A percentile compares a stretch with the other conserved stretches of the same genome.
These are phyloP conservation scores for Chlorella vulgaris DNA, from an alignment of 139 green algal genomes.

Conservation along the genomic window DNA sequence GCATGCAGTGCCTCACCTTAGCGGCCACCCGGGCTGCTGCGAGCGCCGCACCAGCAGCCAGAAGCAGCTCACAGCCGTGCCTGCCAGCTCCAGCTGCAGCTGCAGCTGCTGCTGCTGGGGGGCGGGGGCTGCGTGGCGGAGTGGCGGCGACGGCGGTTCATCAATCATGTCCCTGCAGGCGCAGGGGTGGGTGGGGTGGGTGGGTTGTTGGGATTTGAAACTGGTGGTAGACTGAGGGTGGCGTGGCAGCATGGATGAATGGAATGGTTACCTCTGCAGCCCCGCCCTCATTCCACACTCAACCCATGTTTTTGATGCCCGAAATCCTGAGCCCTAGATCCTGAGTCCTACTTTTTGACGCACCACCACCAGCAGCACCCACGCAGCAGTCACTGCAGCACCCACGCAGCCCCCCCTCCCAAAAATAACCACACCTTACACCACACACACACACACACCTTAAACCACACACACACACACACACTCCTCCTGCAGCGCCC, in stretches of 20 bases:
- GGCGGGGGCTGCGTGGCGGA: no score
- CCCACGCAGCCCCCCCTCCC: neutral
- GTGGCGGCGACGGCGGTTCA: slow-evolving; percentile 15
- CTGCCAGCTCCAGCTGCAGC: slow-evolving; percentile 28
- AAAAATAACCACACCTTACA: no score
- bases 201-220: no score
- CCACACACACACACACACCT: no score
- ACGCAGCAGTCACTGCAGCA: neutral
- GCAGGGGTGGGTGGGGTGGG: neutral
- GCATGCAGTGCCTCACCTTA: slow-evolving; percentile 1
- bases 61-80: slow-evolving; percentile 1
- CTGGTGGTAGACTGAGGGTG: neutral
- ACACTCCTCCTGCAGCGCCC: no score
- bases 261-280: no score
- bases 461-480: no score
- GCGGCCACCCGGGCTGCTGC: neutral
- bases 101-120: slow-evolving; percentile 16
- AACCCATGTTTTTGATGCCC: no score
- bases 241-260: neutral
- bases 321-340: no score
- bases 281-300: neutral
- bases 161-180: slow-evolving; percentile 31
- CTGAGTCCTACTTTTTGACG: no score
- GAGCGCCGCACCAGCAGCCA: slow-evolving; percentile 28
- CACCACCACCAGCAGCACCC: no score